These are phyloP conservation scores for Boletus pseudo-olivaceus DNA, from an alignment of 768 basidiomycete genomes.

Conservation along the genomic window DNA sequence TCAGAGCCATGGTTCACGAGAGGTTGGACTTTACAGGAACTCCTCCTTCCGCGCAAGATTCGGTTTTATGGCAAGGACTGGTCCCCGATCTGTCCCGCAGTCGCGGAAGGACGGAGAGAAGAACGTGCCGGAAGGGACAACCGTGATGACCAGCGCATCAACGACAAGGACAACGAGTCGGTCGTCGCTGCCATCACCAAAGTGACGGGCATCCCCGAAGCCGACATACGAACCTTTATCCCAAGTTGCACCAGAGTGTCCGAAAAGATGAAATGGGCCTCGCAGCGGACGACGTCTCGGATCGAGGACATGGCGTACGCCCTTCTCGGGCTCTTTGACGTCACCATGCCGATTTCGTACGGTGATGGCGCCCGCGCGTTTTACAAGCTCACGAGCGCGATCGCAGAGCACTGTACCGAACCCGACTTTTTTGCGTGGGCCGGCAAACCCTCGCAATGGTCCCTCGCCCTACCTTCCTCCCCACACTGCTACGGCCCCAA, in stretches of 20 bases:
- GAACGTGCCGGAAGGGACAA: conserved; percentile 1
- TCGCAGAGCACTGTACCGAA: conserved; percentile 17
- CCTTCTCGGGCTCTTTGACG: conserved; percentile 22
- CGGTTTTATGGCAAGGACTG: conserved; percentile 25
- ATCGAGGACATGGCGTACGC: conserved; percentile 25
- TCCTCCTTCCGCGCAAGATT: conserved; percentile 21
- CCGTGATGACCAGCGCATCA: conserved; percentile 17
- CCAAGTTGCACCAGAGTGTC: conserved; percentile 16
- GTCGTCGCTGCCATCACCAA: conserved; percentile 13
- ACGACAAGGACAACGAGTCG: conserved; percentile 22
- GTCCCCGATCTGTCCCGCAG: conserved; percentile 18
- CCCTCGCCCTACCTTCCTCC: conserved; percentile 22
- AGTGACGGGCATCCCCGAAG: conserved; percentile 20
- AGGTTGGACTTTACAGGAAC: conserved; percentile 24
- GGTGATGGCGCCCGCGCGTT: conserved; percentile 24
- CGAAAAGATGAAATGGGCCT: conserved; percentile 27
- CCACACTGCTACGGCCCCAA: conserved; percentile 16
- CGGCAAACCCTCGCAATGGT: conserved; percentile 23
- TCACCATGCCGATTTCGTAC: conserved; percentile 21
- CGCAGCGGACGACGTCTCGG: conserved; percentile 20
- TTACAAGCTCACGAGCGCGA: conserved; percentile 17
- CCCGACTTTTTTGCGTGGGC: conserved; percentile 23
- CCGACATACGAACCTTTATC: conserved; percentile 20
- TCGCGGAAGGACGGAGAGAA: conserved; percentile 16
- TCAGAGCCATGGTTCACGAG: conserved; percentile 23